Conservation (phyloP, 192 early-diverging fungal genomes). For the Geosiphon pyriformis region DNA sequence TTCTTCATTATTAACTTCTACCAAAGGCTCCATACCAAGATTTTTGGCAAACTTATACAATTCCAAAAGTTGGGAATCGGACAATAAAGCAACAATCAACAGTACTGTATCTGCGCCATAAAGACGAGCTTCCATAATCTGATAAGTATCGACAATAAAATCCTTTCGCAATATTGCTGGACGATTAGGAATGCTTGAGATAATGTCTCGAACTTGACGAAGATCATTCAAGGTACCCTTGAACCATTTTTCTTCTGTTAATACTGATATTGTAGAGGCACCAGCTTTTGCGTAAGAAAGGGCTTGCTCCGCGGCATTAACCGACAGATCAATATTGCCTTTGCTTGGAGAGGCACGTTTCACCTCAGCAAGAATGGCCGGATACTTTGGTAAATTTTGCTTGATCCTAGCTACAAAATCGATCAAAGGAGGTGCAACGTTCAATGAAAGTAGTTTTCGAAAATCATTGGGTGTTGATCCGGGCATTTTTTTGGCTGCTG, state of each 20-base stretch:
- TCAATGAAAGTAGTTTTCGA: slow-evolving; percentile 57
- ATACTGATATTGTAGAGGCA: slow-evolving; percentile 90
- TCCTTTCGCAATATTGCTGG: slow-evolving; percentile 97
- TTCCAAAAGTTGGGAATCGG: slow-evolving; percentile 54
- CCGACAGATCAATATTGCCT: slow-evolving; percentile 78
- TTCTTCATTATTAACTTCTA: slow-evolving; percentile 88
- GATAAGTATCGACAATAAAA: slow-evolving; percentile 93
- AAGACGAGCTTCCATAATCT: slow-evolving; percentile 92
- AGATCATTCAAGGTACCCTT: slow-evolving; percentile 92
- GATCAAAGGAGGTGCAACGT: slow-evolving; percentile 70
- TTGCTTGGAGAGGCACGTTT: slow-evolving; percentile 97
- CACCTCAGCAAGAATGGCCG: slow-evolving; percentile 92
- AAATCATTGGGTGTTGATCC: slow-evolving; percentile 69
- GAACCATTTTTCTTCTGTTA: slow-evolving; percentile 99
- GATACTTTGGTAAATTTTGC: slow-evolving; percentile 43
- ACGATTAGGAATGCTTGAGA: slow-evolving; percentile 58
- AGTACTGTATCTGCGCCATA: slow-evolving; percentile 94
- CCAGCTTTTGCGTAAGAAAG: slow-evolving; percentile 82
- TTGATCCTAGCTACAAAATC: slow-evolving; percentile 72
- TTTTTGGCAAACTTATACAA: slow-evolving; percentile 70
- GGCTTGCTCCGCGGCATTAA: slow-evolving; percentile 85
- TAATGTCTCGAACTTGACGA: slow-evolving; percentile 71
- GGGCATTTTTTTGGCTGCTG: slow-evolving; percentile 58
- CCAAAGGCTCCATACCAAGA: slow-evolving; percentile 97
- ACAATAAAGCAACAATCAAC: slow-evolving; percentile 93